Base-by-base conservation (phyloP, 176 grass and related monocot genomes). In the Oryza australiensis region DNA sequence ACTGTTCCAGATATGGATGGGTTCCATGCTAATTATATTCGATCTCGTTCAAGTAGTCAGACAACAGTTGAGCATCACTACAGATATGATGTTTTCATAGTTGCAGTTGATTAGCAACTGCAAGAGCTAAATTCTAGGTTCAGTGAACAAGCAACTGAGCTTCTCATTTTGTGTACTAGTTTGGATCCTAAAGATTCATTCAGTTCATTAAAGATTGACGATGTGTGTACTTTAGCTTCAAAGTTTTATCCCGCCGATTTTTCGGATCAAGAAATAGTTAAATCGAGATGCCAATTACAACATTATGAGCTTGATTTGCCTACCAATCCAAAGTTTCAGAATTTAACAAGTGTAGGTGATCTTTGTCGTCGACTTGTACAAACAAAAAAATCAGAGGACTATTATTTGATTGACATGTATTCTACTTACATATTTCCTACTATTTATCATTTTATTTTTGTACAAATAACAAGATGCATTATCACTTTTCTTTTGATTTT, bases 231-330 rank as follows among this genome's bases (percentile, higher is more conserved):
- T 1, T 18, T 68, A 38, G 53, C 48, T 35, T 23, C 7, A 32
- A 74, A 74, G 40, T 74, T 74, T 15, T 76, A 62, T 24, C 73
- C 12, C 38, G 7, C 33, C 2, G 55, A 63, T 41, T 76, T 76
- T 76, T 41, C 33, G 11, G 55, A 77, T 27, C 13, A 77, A 64
- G 37, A 77, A 12, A 29, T 29, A 35, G 9, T 5, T 11, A 77
- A 63, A 7, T 77, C 64, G 57, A 77, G 57, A 35, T 29, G 29
- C 2, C 18, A 26, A 64, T 23, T 77, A 6, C 35, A 20, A 12
- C 60, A 76, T 38, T 76, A 76, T 41, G 24, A 78, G 15, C 60
- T 65, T 65, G 60, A 78, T 46, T 60, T 78, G 3, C 37, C 43
- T 22, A 16, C 24, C 1, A 65, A 78, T 78, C 37, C 0, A 0